Percentiles rank a stretch among this genome's conserved stretches.
These are phyloP conservation scores for Groenewaldozyma salmanticensis DNA, from an alignment of 805 yeast genomes.

Conservation along the genomic window DNA sequence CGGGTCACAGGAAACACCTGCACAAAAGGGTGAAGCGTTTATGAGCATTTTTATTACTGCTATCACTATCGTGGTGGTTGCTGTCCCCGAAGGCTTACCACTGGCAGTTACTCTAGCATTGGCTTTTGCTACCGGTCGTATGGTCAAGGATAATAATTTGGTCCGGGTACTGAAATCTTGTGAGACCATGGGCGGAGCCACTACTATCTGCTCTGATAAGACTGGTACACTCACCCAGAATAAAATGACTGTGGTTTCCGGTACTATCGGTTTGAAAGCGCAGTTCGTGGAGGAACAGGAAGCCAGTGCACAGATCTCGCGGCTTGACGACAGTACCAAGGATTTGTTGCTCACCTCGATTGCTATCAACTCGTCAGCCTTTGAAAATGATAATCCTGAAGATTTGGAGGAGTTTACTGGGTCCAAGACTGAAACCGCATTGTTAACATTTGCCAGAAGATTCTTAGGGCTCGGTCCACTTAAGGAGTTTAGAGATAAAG, in stretches of 20 bases:
- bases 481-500: constrained; percentile 36
- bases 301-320: background rate
- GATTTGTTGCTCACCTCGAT: constrained; percentile 45
- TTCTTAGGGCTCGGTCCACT: constrained; percentile 39
- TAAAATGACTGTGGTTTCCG: constrained; percentile 81
- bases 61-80: constrained; percentile 89
- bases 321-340: constrained; percentile 9
- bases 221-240: constrained; percentile 96
- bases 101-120: constrained; percentile 92
- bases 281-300: constrained; percentile 40
- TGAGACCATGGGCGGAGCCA: constrained; percentile 99
- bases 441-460: constrained; percentile 56
- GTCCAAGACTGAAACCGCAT: constrained; percentile 89
- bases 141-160: constrained; percentile 92
- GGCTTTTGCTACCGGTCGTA: constrained; percentile 96
- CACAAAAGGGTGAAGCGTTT: constrained; percentile 77
- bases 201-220: constrained; percentile 93
- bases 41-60: constrained; percentile 83
- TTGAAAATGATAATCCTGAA: constrained; percentile 38
- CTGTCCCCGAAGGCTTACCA: constrained; percentile 99
- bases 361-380: constrained; percentile 78
- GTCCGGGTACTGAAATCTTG: constrained; percentile 91
- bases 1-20: constrained; percentile 35
- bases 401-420: constrained; percentile 63
- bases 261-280: constrained; percentile 46